Conservation (phyloP, 176 grass and related monocot genomes). For the Chrysopogon serrulatus region DNA sequence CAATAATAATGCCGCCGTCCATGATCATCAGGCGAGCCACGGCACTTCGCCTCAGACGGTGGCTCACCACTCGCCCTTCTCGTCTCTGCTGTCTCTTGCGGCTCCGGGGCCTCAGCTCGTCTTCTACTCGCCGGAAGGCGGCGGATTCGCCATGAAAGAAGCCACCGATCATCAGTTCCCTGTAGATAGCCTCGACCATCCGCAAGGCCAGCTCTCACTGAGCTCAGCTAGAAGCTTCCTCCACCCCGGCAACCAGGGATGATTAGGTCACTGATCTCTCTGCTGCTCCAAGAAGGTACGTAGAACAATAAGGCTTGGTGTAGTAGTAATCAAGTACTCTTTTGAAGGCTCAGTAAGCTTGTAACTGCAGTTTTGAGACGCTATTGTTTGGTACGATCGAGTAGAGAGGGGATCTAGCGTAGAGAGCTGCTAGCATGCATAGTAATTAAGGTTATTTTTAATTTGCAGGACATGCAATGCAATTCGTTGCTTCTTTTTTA, state of each 20-base stretch:
- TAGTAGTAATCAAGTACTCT: not conserved
- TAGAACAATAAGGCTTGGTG: conserved; percentile 23
- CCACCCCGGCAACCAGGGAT: conserved; percentile 43
- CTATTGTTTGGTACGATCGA: not conserved
- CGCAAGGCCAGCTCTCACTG: conserved; percentile 50
- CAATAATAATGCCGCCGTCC: not conserved
- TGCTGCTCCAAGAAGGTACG: conserved; percentile 34
- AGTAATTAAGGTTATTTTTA: not conserved
- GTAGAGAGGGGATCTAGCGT: not conserved
- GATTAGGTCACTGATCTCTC: not conserved
- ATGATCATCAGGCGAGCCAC: conserved; percentile 25
- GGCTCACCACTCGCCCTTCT: conserved; percentile 36
- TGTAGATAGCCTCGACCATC: conserved; percentile 48
- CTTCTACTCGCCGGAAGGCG: conserved; percentile 56
- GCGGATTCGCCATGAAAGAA: conserved; percentile 60
- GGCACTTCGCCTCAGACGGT: conserved; percentile 1
- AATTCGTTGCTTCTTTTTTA: conserved; percentile 41
- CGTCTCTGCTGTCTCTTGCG: conserved; percentile 58
- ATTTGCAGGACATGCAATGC: conserved; percentile 5
- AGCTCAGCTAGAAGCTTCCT: conserved; percentile 61
- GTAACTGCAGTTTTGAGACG: conserved; percentile 16
- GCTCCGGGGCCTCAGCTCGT: conserved; percentile 55
- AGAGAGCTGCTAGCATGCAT: conserved; percentile 1
- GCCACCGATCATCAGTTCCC: conserved; percentile 34
- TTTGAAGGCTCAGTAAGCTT: conserved; percentile 18